Base-by-base conservation (phyloP, 2,329 filamentous ascomycete genomes). In the Cordyceps tenuipes region DNA sequence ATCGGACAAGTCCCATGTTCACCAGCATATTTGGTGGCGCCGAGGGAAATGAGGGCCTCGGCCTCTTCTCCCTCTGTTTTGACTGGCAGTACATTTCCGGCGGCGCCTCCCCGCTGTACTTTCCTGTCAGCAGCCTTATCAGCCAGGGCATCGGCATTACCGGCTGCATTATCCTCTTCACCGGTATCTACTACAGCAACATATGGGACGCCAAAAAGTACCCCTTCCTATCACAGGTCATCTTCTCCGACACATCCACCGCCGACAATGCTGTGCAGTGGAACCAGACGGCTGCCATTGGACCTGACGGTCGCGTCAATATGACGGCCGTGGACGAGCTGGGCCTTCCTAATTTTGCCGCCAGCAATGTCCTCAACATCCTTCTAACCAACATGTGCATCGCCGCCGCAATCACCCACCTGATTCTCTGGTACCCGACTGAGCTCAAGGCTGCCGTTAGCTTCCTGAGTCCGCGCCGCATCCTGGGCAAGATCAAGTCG, bases 11-110 rank as follows among this genome's bases (percentile, higher is more conserved):
- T 57, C 63, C 73, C 1, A 66, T 77, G 6, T 77, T 80, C 54
- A 79, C 77, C 21, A 76, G 77, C 46, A 66, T 80, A n/a, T 80
- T 81, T 62, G 78, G 78, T 4, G 79, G 78, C n/a, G 69, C 77
- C 23, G 64, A 64, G 47, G 67, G 66, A 49, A 70, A 71, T 61
- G 68, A 71, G 44, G 69, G 76, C 4, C 68, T 78, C 2, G 77
- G 76, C 0, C 66, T 77, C 10, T 65, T 78, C 3, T 69, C 66
- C 12, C 62, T 76, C 54, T 75, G 69, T 54, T 59, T 64, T 12
- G 76, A 78, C 63, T 78, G 76, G 76, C 70, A 75, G 52, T 77
- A 77, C 63, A 74, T 78, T 56, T 70, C 72, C 2, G 69, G 68
- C 8, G 61, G 68, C 62, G 1, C 13, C 3, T 67, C 65, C 5